phyloP scores from a whole-genome alignment of 2,329 filamentous ascomycete genomes.

The Fusarium oligoseptatum region DNA sequence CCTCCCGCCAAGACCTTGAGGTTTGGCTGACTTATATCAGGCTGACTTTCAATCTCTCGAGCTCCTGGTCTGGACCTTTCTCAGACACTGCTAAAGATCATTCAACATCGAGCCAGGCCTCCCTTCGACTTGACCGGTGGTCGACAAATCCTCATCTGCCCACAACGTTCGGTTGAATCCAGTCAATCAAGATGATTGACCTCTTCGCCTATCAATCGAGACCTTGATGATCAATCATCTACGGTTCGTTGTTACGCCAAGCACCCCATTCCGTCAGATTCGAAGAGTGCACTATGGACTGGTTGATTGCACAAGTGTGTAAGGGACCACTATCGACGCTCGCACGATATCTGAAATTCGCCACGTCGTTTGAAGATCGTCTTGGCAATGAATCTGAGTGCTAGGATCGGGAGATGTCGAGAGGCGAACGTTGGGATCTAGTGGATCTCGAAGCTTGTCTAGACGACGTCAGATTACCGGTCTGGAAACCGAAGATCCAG shows the following conservation, averaged over 20 bases:
- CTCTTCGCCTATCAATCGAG: not conserved
- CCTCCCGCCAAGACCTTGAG: conserved; percentile 21
- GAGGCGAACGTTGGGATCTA: not conserved
- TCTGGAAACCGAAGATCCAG: not conserved
- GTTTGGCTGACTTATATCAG: not conserved
- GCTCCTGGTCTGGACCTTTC: not conserved
- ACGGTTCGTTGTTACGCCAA: not conserved
- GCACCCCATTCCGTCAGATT: not conserved
- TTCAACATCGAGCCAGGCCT: not conserved
- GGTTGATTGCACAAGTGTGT: not conserved
- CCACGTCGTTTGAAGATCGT: not conserved
- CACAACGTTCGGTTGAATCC: not conserved
- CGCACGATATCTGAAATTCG: not conserved
- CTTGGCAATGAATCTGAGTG: not conserved
- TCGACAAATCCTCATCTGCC: not conserved
- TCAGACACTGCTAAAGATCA: not conserved
- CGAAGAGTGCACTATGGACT: not conserved
- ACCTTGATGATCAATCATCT: not conserved
- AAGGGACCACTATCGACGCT: not conserved
- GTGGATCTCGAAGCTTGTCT: not conserved
- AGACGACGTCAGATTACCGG: not conserved
- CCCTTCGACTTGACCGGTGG: not conserved
- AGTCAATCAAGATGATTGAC: not conserved
- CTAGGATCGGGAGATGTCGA: not conserved
- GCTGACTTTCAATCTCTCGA: not conserved